A percentile compares a stretch with the other conserved stretches of the same genome.
phyloP scores from a whole-genome alignment of 2,329 filamentous ascomycete species.

The Penicillium glabrum region DNA sequence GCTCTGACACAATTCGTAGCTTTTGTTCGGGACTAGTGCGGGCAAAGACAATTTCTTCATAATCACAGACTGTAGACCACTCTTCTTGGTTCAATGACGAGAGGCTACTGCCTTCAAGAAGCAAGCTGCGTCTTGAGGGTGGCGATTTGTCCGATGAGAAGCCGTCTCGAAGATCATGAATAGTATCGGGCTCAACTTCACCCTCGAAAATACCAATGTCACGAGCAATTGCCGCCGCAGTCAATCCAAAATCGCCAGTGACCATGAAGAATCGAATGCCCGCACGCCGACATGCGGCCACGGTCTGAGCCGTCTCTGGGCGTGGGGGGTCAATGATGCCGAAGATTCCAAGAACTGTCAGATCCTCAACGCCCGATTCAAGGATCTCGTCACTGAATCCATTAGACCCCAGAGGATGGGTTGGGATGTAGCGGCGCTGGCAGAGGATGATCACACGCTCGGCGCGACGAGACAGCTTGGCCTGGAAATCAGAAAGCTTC shows the following conservation, averaged over 20 bases:
- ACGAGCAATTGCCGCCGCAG: constrained; percentile 41
- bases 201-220: constrained; percentile 47
- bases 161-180: constrained; percentile 51
- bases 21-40: constrained; percentile 47
- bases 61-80: constrained; percentile 64
- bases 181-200: constrained; percentile 52
- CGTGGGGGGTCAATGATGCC: constrained; percentile 47
- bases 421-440: constrained; percentile 55
- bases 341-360: constrained; percentile 54
- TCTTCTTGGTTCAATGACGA: constrained; percentile 65
- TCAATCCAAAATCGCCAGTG: constrained; percentile 44
- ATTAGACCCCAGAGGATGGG: constrained; percentile 46
- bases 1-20: constrained; percentile 43
- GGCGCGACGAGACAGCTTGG: constrained; percentile 67
- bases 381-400: constrained; percentile 54
- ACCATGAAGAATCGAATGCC: constrained; percentile 47
- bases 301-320: constrained; percentile 33
- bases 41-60: constrained; percentile 52
- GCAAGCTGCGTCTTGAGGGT: constrained; percentile 51
- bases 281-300: constrained; percentile 36
- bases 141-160: constrained; percentile 18
- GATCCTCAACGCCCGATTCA: constrained; percentile 39
- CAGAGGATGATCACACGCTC: constrained; percentile 70
- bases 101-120: constrained; percentile 67
- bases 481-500: constrained; percentile 61